phyloP scores from a whole-genome alignment of 2,329 filamentous ascomycete genomes.

The Verticillium nonalfalfae region DNA sequence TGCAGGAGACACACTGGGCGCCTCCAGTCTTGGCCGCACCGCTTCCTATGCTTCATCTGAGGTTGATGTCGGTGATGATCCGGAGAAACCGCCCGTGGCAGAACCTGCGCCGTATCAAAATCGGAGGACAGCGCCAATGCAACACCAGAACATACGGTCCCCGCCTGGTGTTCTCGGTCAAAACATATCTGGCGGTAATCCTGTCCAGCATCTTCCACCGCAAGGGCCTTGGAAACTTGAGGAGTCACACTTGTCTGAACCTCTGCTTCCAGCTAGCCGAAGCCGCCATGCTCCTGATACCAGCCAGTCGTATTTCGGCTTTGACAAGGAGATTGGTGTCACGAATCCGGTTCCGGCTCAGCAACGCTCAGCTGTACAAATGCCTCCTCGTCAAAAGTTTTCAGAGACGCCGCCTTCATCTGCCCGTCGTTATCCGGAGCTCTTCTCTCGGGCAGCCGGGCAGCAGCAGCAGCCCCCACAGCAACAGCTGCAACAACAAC shows the following conservation, averaged over 20 bases:
- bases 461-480: slow-evolving; percentile 3
- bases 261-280: slow-evolving; percentile 26
- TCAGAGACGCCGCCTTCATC: slow-evolving; percentile 43
- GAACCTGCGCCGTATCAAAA: background rate
- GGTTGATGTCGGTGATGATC: slow-evolving; percentile 1
- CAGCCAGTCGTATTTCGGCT: slow-evolving; percentile 30
- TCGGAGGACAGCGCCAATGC: background rate
- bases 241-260: slow-evolving; percentile 47
- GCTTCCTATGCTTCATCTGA: background rate
- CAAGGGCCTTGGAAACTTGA: slow-evolving; percentile 46
- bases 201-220: slow-evolving; percentile 33
- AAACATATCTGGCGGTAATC: slow-evolving; percentile 17
- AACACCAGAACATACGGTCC: slow-evolving; percentile 17
- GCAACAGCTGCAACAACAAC: too few relatives aligned
- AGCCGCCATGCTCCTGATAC: slow-evolving; percentile 18
- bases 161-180: slow-evolving; percentile 1
- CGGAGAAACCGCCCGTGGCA: slow-evolving; percentile 1
- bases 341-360: slow-evolving; percentile 10
- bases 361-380: slow-evolving; percentile 8
- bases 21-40: background rate
- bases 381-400: slow-evolving; percentile 17
- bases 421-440: slow-evolving; percentile 40
- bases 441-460: slow-evolving; percentile 25
- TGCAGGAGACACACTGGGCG: background rate
- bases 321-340: slow-evolving; percentile 46